Percentiles rank a stretch among this genome's conserved stretches.
Conservation (phyloP, 768 basidiomycete species). For the Tylopilus felleus region DNA sequence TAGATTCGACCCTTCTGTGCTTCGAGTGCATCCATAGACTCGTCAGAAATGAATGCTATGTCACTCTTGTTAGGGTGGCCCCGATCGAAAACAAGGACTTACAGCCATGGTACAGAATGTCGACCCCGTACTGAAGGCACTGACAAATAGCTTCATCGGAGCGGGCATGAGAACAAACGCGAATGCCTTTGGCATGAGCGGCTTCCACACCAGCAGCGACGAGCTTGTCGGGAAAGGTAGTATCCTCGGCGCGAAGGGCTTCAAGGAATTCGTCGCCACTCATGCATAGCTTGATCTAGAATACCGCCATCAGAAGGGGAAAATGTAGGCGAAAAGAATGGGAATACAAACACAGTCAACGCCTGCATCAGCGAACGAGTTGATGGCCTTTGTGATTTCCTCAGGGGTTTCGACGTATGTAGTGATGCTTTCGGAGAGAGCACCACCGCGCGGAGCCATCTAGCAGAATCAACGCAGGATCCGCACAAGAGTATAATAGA, state of each 20-base stretch:
- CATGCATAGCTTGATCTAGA: conserved; percentile 35
- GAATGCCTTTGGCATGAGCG: conserved; percentile 34
- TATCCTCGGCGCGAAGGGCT: conserved; percentile 33
- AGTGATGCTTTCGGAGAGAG: conserved; percentile 33
- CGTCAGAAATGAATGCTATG: conserved; percentile 35
- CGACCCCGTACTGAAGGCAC: conserved; percentile 35
- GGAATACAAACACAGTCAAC: conserved; percentile 18
- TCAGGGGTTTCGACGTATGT: conserved; percentile 28
- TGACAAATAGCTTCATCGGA: conserved; percentile 34
- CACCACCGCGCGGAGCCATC: conserved; percentile 33
- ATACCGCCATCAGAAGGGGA: neutral
- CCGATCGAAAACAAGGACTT: neutral
- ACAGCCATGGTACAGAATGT: conserved; percentile 32
- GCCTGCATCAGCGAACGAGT: conserved; percentile 24
- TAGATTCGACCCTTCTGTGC: conserved; percentile 34
- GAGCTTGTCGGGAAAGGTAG: conserved; percentile 33
- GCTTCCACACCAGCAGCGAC: conserved; percentile 35
- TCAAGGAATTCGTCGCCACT: conserved; percentile 37
- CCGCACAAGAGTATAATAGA: neutral
- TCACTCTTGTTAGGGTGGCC: conserved; percentile 7
- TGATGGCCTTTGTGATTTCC: conserved; percentile 28
- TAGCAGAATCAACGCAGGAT: neutral
- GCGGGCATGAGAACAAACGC: conserved; percentile 37
- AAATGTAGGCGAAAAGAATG: neutral
- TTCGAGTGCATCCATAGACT: conserved; percentile 35